These are phyloP conservation scores for Metschnikowia similis DNA, from an alignment of 805 yeast genomes.

Conservation along the genomic window DNA sequence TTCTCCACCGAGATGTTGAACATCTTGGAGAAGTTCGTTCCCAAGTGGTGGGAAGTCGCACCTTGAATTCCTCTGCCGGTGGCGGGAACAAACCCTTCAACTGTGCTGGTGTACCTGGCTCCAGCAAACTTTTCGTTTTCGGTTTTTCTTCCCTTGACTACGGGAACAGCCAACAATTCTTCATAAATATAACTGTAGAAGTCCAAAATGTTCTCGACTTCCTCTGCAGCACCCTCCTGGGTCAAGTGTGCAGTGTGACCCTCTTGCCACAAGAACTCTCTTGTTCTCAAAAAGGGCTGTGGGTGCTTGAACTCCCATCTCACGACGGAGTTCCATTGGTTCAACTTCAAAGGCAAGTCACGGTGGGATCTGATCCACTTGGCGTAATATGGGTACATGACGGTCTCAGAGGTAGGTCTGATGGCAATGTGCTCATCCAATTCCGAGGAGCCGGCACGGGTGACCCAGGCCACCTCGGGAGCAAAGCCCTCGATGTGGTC, in stretches of 20 bases:
- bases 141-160: slow-evolving; percentile 89
- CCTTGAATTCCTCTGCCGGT: slow-evolving; percentile 99
- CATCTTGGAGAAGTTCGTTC: slow-evolving; percentile 98
- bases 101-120: slow-evolving; percentile 91
- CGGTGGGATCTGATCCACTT: slow-evolving; percentile 99
- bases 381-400: slow-evolving; percentile 98
- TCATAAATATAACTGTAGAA: slow-evolving; percentile 81
- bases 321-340: slow-evolving; percentile 99
- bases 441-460: slow-evolving; percentile 90
- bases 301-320: slow-evolving; percentile 99
- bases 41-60: slow-evolving; percentile 96
- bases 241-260: slow-evolving; percentile 98
- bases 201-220: slow-evolving; percentile 82
- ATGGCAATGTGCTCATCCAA: slow-evolving; percentile 98
- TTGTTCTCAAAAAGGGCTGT: slow-evolving; percentile 96
- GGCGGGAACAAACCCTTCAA: slow-evolving; percentile 95
- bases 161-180: slow-evolving; percentile 96
- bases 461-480: slow-evolving; percentile 99
- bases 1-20: slow-evolving; percentile 92
- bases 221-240: slow-evolving; percentile 71
- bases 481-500: slow-evolving; percentile 99
- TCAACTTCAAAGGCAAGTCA: slow-evolving; percentile 91
- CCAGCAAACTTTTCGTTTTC: slow-evolving; percentile 99
- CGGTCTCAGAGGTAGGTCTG: slow-evolving; percentile 99
- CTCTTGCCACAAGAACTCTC: slow-evolving; percentile 99